phyloP scores from a whole-genome alignment of 2,329 filamentous ascomycete species.

The Fusarium liriodendri region DNA sequence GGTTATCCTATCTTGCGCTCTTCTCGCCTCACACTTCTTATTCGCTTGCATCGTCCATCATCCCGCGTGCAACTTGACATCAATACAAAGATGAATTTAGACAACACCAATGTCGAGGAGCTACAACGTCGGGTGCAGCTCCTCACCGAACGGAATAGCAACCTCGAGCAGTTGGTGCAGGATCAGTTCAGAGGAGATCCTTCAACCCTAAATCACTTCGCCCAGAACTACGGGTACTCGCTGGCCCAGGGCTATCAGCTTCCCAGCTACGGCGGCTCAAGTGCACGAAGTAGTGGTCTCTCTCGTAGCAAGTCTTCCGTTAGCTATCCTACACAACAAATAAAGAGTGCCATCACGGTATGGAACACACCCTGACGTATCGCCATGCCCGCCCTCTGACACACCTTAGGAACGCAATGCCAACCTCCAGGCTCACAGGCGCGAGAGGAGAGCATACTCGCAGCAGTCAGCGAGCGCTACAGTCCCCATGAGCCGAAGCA shows the following conservation, averaged over 20 bases:
- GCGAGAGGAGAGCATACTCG: conserved; percentile 42
- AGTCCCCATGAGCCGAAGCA: conserved; percentile 57
- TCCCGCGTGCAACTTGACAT: conserved; percentile 14
- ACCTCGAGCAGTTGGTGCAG: conserved; percentile 40
- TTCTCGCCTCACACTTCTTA: conserved; percentile 5
- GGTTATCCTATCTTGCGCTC: conserved; percentile 21
- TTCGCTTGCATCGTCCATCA: not conserved
- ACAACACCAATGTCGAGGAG: conserved; percentile 37
- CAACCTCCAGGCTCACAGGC: conserved; percentile 27
- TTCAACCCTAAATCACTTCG: conserved; percentile 30
- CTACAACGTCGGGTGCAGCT: conserved; percentile 43
- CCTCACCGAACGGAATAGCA: conserved; percentile 33
- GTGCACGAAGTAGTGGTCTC: conserved; percentile 37
- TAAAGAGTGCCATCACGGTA: conserved; percentile 36
- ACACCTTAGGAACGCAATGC: conserved; percentile 28
- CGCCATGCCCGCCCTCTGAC: conserved; percentile 24
- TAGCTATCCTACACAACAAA: conserved; percentile 42
- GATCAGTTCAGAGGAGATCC: conserved; percentile 32
- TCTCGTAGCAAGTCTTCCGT: conserved; percentile 46
- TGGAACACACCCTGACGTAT: conserved; percentile 22
- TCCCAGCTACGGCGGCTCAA: conserved; percentile 33
- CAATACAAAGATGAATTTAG: conserved; percentile 41
- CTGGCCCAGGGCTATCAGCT: conserved; percentile 31
- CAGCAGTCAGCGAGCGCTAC: conserved; percentile 45
- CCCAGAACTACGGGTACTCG: conserved; percentile 23